Evolutionary conservation across 108 stramenopile species (phyloP).

Genomic region (Cylindrotheca closterium): DNA sequence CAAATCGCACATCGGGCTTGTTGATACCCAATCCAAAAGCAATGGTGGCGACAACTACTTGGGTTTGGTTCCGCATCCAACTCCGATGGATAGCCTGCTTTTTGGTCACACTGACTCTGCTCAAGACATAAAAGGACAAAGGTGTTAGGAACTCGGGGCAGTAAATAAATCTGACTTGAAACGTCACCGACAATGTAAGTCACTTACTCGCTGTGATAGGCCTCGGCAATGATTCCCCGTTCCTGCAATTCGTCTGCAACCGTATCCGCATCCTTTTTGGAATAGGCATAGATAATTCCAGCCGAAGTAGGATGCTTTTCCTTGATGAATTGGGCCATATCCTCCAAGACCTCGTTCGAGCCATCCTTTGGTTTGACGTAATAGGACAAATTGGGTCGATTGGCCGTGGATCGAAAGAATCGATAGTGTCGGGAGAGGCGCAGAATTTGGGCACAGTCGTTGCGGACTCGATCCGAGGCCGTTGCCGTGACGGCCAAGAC

Average conservation of each 20-base stretch:
- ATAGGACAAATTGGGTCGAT: slow-evolving; percentile 92
- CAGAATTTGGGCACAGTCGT: slow-evolving; percentile 85
- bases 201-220: slow-evolving; percentile 72
- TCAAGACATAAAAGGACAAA: no score
- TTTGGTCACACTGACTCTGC: slow-evolving; percentile 26
- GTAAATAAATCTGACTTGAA: no score
- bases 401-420: slow-evolving; percentile 79
- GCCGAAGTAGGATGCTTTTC: slow-evolving; percentile 53
- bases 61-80: slow-evolving; percentile 86
- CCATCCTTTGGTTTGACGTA: slow-evolving; percentile 55
- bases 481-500: slow-evolving; percentile 73
- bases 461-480: slow-evolving; percentile 80
- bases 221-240: slow-evolving; percentile 78
- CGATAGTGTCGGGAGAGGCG: slow-evolving; percentile 53
- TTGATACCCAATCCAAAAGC: slow-evolving; percentile 98
- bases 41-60: slow-evolving; percentile 94
- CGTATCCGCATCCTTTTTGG: slow-evolving; percentile 85
- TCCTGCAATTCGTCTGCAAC: slow-evolving; percentile 66
- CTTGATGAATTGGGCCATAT: slow-evolving; percentile 77
- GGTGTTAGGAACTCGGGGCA: no score
- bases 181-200: no score
- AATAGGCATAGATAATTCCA: slow-evolving; percentile 92
- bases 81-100: slow-evolving; percentile 71
- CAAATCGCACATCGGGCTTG: slow-evolving; percentile 83
- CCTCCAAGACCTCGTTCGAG: slow-evolving; percentile 60